phyloP scores from a whole-genome alignment of 257 asterid species.

The Gentiana macrophylla region DNA sequence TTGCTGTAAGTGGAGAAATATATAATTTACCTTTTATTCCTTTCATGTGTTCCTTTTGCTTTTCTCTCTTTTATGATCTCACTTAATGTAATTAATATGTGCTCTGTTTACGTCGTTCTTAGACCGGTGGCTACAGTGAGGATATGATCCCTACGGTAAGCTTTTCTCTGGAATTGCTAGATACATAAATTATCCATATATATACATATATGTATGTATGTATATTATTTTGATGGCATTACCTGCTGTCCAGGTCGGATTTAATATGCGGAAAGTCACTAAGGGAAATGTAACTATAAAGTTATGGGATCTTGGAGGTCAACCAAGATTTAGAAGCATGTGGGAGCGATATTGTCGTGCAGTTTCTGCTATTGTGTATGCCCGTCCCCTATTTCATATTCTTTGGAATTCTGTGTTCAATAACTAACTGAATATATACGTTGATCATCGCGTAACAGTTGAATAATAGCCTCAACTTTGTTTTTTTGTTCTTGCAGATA shows the following conservation, averaged over 20 bases:
- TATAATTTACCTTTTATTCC: background rate
- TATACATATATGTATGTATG: background rate
- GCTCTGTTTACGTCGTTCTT: conserved; percentile 10
- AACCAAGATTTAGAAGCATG: conserved; percentile 94
- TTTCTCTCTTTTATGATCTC: conserved; percentile 1
- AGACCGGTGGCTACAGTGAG: conserved; percentile 99
- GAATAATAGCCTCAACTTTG: background rate
- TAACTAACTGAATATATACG: too few species aligned
- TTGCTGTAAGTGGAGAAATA: conserved; percentile 63
- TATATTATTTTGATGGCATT: conserved; percentile 5
- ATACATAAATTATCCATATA: too few species aligned
- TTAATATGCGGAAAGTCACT: conserved; percentile 92
- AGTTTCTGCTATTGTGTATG: conserved; percentile 97
- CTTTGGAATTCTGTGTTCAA: too few species aligned
- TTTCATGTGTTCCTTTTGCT: background rate
- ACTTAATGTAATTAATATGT: conserved; percentile 12
- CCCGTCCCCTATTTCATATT: conserved; percentile 2
- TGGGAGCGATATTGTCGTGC: conserved; percentile 99
- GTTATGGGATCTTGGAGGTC: conserved; percentile 99
- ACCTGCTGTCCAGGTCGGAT: conserved; percentile 65
- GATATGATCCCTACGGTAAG: conserved; percentile 99
- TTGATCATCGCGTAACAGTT: too few species aligned
- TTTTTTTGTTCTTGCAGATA: conserved; percentile 32
- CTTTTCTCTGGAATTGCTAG: conserved; percentile 9
- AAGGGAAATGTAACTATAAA: conserved; percentile 96